Percentiles rank a stretch among this genome's conserved stretches.
These are phyloP conservation scores for Thelephora ganbajun DNA, from an alignment of 768 basidiomycete species.

Conservation along the genomic window DNA sequence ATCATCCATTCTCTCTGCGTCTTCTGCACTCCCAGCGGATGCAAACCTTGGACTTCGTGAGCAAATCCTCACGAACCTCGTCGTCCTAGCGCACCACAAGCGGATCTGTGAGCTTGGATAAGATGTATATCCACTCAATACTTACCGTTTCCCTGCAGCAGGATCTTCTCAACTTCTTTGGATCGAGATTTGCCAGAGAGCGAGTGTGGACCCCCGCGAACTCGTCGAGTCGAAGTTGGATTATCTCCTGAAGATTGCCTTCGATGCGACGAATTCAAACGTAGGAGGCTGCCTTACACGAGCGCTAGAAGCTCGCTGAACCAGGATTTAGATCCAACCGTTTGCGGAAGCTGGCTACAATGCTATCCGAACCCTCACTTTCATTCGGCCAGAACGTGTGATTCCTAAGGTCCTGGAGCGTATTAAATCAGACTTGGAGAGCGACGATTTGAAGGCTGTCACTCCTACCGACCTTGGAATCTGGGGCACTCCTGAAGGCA, in stretches of 20 bases:
- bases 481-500: constrained; percentile 79
- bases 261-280: constrained; percentile 31
- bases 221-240: constrained; percentile 39
- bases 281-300: constrained; percentile 31
- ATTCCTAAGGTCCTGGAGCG: constrained; percentile 62
- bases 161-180: constrained; percentile 44
- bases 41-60: constrained; percentile 28
- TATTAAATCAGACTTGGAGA: constrained; percentile 50
- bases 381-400: constrained; percentile 59
- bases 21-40: constrained; percentile 31
- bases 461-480: constrained; percentile 67
- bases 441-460: constrained; percentile 41
- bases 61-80: constrained; percentile 32
- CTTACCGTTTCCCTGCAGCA: constrained; percentile 16
- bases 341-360: constrained; percentile 59
- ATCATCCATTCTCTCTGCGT: constrained; percentile 37
- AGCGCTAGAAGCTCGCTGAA: constrained; percentile 4
- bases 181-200: constrained; percentile 72
- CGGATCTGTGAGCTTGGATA: constrained; percentile 34
- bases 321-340: constrained; percentile 3
- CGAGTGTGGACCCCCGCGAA: constrained; percentile 49
- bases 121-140: not conserved
- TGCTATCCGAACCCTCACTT: constrained; percentile 63
- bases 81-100: constrained; percentile 65
- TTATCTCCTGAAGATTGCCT: constrained; percentile 31